These are phyloP conservation scores for Annona squamosa DNA, from an alignment of 164 flowering plant genomes.

Conservation along the genomic window DNA sequence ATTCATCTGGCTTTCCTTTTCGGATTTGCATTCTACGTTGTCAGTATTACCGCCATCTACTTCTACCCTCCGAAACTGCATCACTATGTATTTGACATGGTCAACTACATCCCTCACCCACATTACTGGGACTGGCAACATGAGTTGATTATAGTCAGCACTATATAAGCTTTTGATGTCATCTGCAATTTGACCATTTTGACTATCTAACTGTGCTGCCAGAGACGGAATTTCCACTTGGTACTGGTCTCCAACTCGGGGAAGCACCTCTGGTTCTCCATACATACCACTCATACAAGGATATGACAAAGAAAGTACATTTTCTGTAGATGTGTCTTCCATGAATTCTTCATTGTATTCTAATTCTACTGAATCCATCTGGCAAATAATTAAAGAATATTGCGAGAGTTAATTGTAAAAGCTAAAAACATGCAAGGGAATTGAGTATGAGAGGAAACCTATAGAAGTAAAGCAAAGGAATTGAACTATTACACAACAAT, in stretches of 20 bases:
- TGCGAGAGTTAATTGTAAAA: background rate
- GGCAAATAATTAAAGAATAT: constrained; percentile 9
- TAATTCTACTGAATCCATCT: constrained; percentile 36
- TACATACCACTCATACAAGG: constrained; percentile 23
- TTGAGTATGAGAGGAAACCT: background rate
- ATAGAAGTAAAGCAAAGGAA: background rate
- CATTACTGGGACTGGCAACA: constrained; percentile 48
- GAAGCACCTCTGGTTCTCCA: constrained; percentile 44
- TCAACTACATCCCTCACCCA: constrained; percentile 29
- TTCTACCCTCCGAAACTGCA: constrained; percentile 9
- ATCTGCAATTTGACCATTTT: constrained; percentile 12
- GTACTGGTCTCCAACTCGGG: constrained; percentile 69
- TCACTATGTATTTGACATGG: constrained; percentile 10
- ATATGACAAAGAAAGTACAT: constrained; percentile 23
- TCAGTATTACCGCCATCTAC: constrained; percentile 3
- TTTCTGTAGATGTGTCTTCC: constrained; percentile 26
- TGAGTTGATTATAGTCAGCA: constrained; percentile 19
- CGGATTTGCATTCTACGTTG: constrained; percentile 8
- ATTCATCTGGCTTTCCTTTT: constrained; percentile 1
- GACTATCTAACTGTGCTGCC: constrained; percentile 17
- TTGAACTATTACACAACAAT: background rate
- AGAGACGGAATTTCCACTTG: constrained; percentile 69
- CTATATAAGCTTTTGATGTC: background rate
- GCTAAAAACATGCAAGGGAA: background rate
- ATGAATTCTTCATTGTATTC: constrained; percentile 17